Evolutionary conservation across 345 rosid genomes (phyloP), one percentile per base, ranked within the genome.

Genomic region (Eucalyptus pauciflora): DNA sequence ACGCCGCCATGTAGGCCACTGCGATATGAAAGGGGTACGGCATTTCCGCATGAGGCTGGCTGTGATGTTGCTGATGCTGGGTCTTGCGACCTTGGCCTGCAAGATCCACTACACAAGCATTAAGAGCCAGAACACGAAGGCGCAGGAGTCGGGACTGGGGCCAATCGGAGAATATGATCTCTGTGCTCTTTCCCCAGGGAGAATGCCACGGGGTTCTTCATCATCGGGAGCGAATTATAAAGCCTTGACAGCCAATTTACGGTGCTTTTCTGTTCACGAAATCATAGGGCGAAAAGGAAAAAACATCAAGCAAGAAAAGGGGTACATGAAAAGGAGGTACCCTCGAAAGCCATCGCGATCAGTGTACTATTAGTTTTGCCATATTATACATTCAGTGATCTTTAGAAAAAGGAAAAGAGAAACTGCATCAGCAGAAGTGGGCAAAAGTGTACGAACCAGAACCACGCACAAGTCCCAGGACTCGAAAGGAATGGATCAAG

Each of bases 1-100:
- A 52, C 2, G 0, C 56, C 2, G 1, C 87, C 85, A 92, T 24
- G 85, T 90, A 91, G n/a, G 90, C 92, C 27, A 91, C 89, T 8
- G 88, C 71, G 6, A 88, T 56, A 62, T 86, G 91, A 5, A 90
- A 49, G 31, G 37, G 86, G n/a, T 90, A 89, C 92, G 90, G 45
- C 7, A 88, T 41, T 2, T 91, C 69, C 89, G 92, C 29, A 88
- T 29, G 51, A 90, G 56, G 45, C 27, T 58, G 1, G 64, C 12
- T 10, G 64, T 9, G 10, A 81, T 80, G 25, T 88, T 20, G 51
- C 22, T 76, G 89, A 25, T 58, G 64, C 7, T 5, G 13, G 27
- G 64, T 10, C 64, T 58, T 58, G 3, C 64, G 2, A 58, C 29
- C 64, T 58, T 58, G 64, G n/a, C 13, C 13, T 24, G 64, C n/a